Conservation (phyloP, 345 rosid species). For the Carallia pectinifolia region DNA sequence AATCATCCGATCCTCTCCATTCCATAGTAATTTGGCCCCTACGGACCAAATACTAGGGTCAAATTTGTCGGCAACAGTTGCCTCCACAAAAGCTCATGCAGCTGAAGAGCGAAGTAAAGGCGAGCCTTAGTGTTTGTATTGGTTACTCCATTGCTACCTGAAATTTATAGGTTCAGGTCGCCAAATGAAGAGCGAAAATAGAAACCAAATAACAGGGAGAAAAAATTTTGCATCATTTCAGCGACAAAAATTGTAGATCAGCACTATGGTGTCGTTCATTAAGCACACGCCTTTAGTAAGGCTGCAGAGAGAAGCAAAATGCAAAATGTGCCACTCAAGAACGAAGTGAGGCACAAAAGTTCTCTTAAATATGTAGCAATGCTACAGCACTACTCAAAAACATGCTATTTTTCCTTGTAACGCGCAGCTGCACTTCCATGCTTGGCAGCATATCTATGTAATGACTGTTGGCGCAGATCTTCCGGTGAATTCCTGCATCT, state of each 20-base stretch:
- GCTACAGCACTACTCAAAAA: neutral
- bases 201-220: neutral
- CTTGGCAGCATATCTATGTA: conserved; percentile 41
- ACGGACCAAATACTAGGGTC: no score
- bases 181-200: neutral
- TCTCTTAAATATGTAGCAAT: neutral
- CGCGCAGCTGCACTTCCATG: neutral
- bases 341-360: neutral
- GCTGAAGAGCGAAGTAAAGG: no score
- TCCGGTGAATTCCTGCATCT: conserved; percentile 89
- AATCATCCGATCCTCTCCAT: no score
- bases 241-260: conserved; percentile 13
- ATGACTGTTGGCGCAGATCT: conserved; percentile 95
- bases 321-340: neutral
- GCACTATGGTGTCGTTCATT: neutral
- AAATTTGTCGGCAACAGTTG: no score
- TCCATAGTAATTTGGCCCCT: no score
- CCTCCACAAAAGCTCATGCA: no score
- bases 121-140: no score
- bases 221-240: neutral
- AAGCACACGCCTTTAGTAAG: neutral
- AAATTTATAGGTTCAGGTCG: neutral
- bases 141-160: no score
- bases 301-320: neutral
- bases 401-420: neutral